phyloP scores from a whole-genome alignment of 2,329 filamentous ascomycete genomes.

The Sclerotiophoma versabilis region DNA sequence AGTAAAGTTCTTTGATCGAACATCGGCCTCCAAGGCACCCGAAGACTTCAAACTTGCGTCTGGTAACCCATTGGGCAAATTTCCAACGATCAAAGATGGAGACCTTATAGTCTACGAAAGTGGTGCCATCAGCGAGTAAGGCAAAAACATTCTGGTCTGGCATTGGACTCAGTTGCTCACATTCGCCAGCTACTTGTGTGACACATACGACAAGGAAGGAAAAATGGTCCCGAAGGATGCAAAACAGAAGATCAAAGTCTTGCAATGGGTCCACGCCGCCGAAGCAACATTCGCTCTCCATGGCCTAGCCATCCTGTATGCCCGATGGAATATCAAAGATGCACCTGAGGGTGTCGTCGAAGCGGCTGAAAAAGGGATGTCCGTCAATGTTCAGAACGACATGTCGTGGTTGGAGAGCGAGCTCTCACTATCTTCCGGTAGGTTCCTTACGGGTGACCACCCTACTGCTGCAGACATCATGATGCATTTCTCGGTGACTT shows the following conservation, averaged over 20 bases:
- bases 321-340: constrained; percentile 51
- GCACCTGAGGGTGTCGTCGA: constrained; percentile 38
- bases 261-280: constrained; percentile 56
- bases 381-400: constrained; percentile 55
- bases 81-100: constrained; percentile 54
- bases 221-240: constrained; percentile 49
- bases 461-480: constrained; percentile 56
- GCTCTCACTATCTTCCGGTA: constrained; percentile 47
- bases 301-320: constrained; percentile 54
- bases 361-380: constrained; percentile 49
- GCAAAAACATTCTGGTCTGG: too few relatives aligned
- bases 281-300: constrained; percentile 58
- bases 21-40: constrained; percentile 50
- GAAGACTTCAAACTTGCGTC: constrained; percentile 52
- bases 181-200: constrained; percentile 53
- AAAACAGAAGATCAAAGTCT: constrained; percentile 45
- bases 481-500: constrained; percentile 54
- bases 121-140: constrained; percentile 56
- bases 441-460: constrained; percentile 53
- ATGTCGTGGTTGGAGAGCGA: constrained; percentile 55
- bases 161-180: not conserved
- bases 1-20: constrained; percentile 50
- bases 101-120: constrained; percentile 53
- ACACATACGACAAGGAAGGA: constrained; percentile 53
- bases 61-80: constrained; percentile 55